A percentile compares a stretch with the other conserved stretches of the same genome.
These are phyloP conservation scores for Truncatella angustata DNA, from an alignment of 2,329 filamentous ascomycete genomes.

Conservation along the genomic window DNA sequence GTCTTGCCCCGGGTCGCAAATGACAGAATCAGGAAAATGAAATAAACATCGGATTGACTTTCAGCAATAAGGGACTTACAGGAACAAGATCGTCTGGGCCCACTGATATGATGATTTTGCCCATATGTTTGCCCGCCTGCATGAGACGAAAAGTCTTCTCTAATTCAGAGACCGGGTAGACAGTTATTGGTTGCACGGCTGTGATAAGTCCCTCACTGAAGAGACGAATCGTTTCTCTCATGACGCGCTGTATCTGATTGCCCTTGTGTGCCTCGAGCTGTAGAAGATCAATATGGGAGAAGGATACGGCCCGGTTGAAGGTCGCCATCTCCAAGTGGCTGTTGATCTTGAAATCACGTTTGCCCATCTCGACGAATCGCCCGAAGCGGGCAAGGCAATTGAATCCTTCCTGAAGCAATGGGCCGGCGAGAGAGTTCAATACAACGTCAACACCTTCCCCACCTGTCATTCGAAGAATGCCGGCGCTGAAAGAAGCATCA, in stretches of 20 bases:
- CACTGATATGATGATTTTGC: constrained; percentile 31
- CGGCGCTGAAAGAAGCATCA: not conserved
- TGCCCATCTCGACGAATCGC: constrained; percentile 11
- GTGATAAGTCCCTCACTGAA: constrained; percentile 12
- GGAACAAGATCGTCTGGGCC: too few species aligned
- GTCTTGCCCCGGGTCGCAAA: too few species aligned
- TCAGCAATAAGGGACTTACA: too few species aligned
- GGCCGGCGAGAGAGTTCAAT: constrained; percentile 17
- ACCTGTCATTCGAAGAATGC: not conserved
- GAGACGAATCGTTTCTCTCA: constrained; percentile 1
- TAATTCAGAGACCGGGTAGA: constrained; percentile 18
- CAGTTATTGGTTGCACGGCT: constrained; percentile 21
- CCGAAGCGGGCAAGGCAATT: not conserved
- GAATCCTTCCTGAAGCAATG: not conserved
- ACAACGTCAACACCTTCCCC: constrained; percentile 8
- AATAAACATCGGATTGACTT: too few species aligned
- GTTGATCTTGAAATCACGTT: constrained; percentile 25
- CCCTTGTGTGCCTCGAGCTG: not conserved
- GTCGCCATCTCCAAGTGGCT: constrained; percentile 30
- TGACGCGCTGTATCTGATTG: not conserved
- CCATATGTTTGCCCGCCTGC: constrained; percentile 34
- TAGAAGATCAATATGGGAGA: not conserved
- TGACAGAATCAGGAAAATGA: too few species aligned
- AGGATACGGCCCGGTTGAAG: constrained; percentile 19
- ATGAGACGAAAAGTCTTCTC: constrained; percentile 33